Evolutionary conservation across 2,329 filamentous ascomycete genomes (phyloP).

Genomic region (Cladosporium halotolerans): DNA sequence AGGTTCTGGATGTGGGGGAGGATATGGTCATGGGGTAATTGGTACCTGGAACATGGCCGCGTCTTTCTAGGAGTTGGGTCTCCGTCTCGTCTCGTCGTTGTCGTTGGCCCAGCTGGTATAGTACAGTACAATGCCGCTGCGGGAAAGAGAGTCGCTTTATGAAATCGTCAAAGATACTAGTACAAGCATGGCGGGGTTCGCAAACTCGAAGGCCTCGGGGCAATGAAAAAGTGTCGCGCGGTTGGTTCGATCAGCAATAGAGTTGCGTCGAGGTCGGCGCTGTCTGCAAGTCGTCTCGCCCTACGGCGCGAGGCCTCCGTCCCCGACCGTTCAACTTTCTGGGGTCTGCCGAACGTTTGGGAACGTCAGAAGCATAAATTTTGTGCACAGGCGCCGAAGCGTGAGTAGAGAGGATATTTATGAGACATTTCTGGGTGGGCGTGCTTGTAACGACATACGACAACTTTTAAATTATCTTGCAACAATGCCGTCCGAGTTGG

Average conservation of each 20-base stretch:
- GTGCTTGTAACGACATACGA: no score
- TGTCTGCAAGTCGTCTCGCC: no score
- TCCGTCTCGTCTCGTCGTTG: conserved; percentile 5
- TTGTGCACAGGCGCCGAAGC: neutral
- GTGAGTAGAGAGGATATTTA: conserved; percentile 17
- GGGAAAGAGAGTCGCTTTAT: neutral
- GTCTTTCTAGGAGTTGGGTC: neutral
- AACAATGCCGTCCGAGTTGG: conserved; percentile 12
- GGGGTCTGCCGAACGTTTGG: no score
- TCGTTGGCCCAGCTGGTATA: no score
- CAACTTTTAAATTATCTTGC: neutral
- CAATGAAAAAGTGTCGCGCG: no score
- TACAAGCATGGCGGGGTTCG: conserved; percentile 4
- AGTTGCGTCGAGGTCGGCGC: no score
- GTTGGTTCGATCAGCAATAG: no score
- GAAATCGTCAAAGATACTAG: neutral
- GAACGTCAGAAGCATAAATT: conserved; percentile 1
- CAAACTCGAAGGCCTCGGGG: neutral
- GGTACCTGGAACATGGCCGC: conserved; percentile 12
- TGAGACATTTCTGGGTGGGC: neutral
- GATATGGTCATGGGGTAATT: neutral
- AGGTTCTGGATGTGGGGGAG: neutral
- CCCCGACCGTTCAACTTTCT: neutral
- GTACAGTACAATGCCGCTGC: neutral
- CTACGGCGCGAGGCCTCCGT: neutral